phyloP scores from a whole-genome alignment of 306 rosid genomes.

The Cicer cuneatum region DNA sequence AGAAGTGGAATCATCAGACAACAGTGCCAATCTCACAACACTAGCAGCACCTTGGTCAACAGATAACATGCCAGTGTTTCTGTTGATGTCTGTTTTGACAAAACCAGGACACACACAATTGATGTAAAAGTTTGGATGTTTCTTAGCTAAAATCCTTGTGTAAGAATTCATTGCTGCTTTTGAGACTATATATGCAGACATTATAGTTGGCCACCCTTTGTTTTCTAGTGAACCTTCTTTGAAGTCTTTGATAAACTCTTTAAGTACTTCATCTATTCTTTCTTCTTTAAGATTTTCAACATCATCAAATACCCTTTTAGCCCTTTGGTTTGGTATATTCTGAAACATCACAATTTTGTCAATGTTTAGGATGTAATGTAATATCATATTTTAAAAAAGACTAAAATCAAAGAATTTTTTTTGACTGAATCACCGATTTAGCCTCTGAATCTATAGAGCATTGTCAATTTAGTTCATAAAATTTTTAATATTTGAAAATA shows the following conservation, averaged over 20 bases:
- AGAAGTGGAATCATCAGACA: conserved; percentile 42
- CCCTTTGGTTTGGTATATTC: conserved; percentile 39
- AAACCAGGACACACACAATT: conserved; percentile 52
- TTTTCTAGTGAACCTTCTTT: conserved; percentile 40
- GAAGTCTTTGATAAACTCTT: conserved; percentile 45
- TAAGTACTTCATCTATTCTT: conserved; percentile 42
- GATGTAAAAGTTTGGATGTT: conserved; percentile 31
- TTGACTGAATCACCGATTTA: too few species aligned
- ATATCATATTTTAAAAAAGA: too few species aligned
- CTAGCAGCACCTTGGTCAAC: conserved; percentile 49
- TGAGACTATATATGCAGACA: conserved; percentile 43
- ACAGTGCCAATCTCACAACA: conserved; percentile 44
- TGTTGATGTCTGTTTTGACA: conserved; percentile 50
- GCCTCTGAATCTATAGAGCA: too few species aligned
- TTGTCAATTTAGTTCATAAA: too few species aligned
- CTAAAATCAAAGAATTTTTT: too few species aligned
- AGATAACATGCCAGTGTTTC: conserved; percentile 36
- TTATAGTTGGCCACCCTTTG: conserved; percentile 43
- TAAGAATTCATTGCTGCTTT: conserved; percentile 51
- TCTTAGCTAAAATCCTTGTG: conserved; percentile 51
- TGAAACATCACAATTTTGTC: conserved; percentile 13
- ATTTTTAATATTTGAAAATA: too few species aligned
- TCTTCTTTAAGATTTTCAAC: conserved; percentile 46
- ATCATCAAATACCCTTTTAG: conserved; percentile 48
- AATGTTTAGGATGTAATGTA: background rate